Conservation (phyloP, 2,329 filamentous ascomycete genomes). For the Orbilia javanica region DNA sequence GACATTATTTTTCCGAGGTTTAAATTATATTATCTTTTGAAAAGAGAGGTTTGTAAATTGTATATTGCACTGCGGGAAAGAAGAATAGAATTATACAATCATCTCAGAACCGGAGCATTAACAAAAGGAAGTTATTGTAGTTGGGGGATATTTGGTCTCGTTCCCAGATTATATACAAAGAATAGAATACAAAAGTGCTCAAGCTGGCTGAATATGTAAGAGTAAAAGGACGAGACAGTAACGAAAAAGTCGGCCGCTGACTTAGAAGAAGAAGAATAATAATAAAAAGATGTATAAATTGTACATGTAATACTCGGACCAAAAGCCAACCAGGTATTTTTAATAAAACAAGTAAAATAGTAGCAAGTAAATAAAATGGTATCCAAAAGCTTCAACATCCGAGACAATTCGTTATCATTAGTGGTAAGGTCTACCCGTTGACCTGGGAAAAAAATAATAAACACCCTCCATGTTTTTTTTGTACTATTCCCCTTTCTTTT, state of each 20-base stretch:
- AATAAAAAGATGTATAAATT: neutral
- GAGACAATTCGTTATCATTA: conserved; percentile 33
- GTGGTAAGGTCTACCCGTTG: conserved; percentile 64
- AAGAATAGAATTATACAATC: neutral
- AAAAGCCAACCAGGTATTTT: conserved; percentile 49
- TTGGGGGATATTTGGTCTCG: neutral
- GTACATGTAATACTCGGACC: conserved; percentile 62
- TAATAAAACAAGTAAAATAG: no score
- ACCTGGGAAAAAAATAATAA: neutral
- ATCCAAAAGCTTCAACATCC: conserved; percentile 62
- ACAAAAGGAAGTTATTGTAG: neutral
- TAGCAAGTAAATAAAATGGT: conserved; percentile 1
- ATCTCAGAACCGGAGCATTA: neutral
- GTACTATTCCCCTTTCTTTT: conserved; percentile 59
- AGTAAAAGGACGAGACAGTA: neutral
- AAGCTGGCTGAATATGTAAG: neutral
- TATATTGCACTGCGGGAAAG: neutral
- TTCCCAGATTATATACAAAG: neutral
- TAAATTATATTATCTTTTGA: no score
- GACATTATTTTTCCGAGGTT: no score
- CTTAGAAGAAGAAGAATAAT: neutral
- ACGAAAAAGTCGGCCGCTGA: no score
- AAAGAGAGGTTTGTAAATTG: no score
- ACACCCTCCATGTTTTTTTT: no score
- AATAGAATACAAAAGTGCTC: neutral